These are phyloP conservation scores for Chaetothyriales sp. DNA, from an alignment of 2,329 filamentous ascomycete genomes.

Conservation along the genomic window DNA sequence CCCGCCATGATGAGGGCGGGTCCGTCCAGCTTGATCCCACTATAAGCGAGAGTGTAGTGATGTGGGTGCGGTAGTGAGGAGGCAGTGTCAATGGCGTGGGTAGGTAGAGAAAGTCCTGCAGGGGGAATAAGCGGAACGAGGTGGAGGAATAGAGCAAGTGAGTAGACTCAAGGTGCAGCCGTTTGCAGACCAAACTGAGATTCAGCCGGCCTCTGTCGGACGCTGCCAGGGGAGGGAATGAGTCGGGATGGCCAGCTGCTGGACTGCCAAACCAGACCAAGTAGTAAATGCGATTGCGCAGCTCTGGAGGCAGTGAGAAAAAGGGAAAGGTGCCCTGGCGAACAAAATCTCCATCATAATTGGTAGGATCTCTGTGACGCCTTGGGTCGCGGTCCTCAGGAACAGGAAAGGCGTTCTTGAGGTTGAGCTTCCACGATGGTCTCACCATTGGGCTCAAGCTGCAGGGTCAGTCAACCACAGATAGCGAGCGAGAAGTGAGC, in stretches of 20 bases:
- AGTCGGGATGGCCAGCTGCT: slow-evolving; percentile 7
- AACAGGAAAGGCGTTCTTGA: slow-evolving; percentile 18
- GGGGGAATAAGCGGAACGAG: slow-evolving; percentile 38
- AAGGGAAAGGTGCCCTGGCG: slow-evolving; percentile 31
- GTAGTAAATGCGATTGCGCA: slow-evolving; percentile 33
- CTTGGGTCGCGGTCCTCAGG: slow-evolving; percentile 12
- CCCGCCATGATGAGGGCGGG: slow-evolving; percentile 40
- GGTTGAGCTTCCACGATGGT: slow-evolving; percentile 12
- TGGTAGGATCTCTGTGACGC: slow-evolving; percentile 8
- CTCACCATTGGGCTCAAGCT: slow-evolving; percentile 8
- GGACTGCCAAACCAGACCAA: slow-evolving; percentile 8
- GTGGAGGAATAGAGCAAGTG: slow-evolving; percentile 37
- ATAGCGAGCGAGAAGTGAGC: slow-evolving; percentile 1
- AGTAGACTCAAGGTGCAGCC: slow-evolving; percentile 36
- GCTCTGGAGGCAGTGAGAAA: slow-evolving; percentile 36
- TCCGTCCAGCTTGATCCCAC: slow-evolving; percentile 45
- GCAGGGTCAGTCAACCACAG: neutral
- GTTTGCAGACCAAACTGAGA: slow-evolving; percentile 23
- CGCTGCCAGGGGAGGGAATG: slow-evolving; percentile 24
- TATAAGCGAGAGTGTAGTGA: slow-evolving; percentile 41
- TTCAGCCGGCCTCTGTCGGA: slow-evolving; percentile 21
- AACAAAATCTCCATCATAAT: neutral
- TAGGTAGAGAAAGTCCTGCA: slow-evolving; percentile 33
- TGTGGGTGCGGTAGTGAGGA: slow-evolving; percentile 33
- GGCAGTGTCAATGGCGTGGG: slow-evolving; percentile 36